phyloP scores from a whole-genome alignment of 805 yeast genomes.

The Metschnikowia corniflorae region DNA sequence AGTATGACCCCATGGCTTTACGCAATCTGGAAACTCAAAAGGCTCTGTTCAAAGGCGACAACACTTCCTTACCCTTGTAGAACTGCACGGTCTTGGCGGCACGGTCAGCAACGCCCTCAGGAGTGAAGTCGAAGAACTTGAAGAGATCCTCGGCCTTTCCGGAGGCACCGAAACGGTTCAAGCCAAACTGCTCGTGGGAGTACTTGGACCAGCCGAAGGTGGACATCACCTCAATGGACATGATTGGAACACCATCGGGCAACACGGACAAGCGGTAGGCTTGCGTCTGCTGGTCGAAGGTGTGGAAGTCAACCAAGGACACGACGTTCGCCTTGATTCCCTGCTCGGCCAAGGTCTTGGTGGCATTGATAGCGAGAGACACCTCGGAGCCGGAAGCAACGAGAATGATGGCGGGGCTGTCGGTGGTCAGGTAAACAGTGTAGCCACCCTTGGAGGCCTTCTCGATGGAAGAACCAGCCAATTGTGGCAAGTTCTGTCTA shows the following conservation, averaged over 20 bases:
- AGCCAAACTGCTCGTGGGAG: slow-evolving; percentile 94
- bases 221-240: slow-evolving; percentile 91
- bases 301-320: slow-evolving; percentile 87
- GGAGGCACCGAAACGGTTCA: slow-evolving; percentile 94
- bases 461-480: slow-evolving; percentile 88
- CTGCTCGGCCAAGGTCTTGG: slow-evolving; percentile 60
- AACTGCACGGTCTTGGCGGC: slow-evolving; percentile 74
- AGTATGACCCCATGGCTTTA: no score
- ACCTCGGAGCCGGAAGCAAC: slow-evolving; percentile 97
- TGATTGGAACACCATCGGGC: slow-evolving; percentile 91
- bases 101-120: slow-evolving; percentile 87
- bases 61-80: slow-evolving; percentile 71
- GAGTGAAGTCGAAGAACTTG: slow-evolving; percentile 84
- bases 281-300: slow-evolving; percentile 78
- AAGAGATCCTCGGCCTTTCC: slow-evolving; percentile 83
- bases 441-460: slow-evolving; percentile 95
- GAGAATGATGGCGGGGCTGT: slow-evolving; percentile 64
- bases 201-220: slow-evolving; percentile 92
- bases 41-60: slow-evolving; percentile 78
- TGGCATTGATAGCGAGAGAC: slow-evolving; percentile 73
- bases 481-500: slow-evolving; percentile 89
- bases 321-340: slow-evolving; percentile 81
- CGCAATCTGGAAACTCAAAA: no score
- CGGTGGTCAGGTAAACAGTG: slow-evolving; percentile 46
- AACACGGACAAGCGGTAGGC: slow-evolving; percentile 82